Evolutionary conservation across 805 yeast genomes (phyloP).

Genomic region (Limtongia smithiae): DNA sequence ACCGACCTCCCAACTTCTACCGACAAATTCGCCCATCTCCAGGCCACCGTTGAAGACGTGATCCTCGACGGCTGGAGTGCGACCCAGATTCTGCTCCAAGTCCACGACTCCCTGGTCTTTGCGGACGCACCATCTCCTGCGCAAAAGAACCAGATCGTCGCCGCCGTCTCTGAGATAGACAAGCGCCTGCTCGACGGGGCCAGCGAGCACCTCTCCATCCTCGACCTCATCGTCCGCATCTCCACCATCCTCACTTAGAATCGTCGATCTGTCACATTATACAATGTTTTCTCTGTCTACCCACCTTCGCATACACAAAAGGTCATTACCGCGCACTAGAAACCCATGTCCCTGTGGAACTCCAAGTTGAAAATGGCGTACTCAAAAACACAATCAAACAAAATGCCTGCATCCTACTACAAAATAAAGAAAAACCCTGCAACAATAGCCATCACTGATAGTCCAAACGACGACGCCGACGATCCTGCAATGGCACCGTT

Average conservation of each 20-base stretch:
- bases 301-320: too few relatives aligned
- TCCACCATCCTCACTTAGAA: conserved; percentile 1
- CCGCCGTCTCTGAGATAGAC: conserved; percentile 69
- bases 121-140: conserved; percentile 49
- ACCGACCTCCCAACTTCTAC: neutral
- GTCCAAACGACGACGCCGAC: conserved; percentile 2
- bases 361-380: neutral
- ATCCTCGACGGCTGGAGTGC: conserved; percentile 75
- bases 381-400: neutral
- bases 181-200: conserved; percentile 75
- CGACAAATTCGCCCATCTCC: conserved; percentile 31
- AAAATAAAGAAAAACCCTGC: conserved; percentile 12
- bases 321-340: too few relatives aligned
- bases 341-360: too few relatives aligned
- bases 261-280: too few relatives aligned
- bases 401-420: neutral
- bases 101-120: conserved; percentile 63
- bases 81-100: conserved; percentile 62
- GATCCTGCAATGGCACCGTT: conserved; percentile 1
- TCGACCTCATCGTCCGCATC: conserved; percentile 43
- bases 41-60: conserved; percentile 47
- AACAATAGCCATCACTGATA: conserved; percentile 3
- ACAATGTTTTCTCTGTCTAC: too few relatives aligned
- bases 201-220: conserved; percentile 78
- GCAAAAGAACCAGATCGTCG: conserved; percentile 64